Evolutionary conservation across 306 rosid genomes (phyloP), one percentile per base, ranked within the genome.

Genomic region (Corylus heterophylla): DNA sequence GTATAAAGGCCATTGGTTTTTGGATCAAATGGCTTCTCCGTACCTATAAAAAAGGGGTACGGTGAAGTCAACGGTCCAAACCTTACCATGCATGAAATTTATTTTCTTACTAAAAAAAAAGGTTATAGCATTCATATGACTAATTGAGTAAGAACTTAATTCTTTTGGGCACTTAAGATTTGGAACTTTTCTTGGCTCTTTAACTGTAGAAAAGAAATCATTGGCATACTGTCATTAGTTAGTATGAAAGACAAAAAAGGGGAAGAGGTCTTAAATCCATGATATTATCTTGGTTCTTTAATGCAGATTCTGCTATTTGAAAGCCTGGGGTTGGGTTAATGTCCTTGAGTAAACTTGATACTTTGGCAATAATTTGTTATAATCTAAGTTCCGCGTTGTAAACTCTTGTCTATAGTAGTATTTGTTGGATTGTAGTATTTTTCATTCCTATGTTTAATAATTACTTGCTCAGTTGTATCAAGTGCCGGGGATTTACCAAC

Each of bases 401-500:
- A 56, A 56, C 14, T 58, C 59, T 13, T 39, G 52, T 9, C 59
- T 54, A 54, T 54, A 5, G n/a, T 16, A 54, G 9, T 11, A 29
- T 62, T 16, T 7, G 71, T 4, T 66, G 49, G 37, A n/a, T 16
- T 66, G 18, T 63, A 25, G 17, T 68, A 2, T n/a, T 9, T n/a
- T 18, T 18, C 7, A n/a, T 18, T 42, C 51, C 44, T 12, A 59
- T 68, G 51, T 42, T 42, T 5, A 68, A 17, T 42, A 18, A 68
- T 68, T 68, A 7, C 25, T 42, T 2, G 14, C 9, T 42, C 71
- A 67, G 16, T 17, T 37, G 8, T 67, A 37, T 67, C 16, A 37
- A 18, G 50, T 74, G 52, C 54, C 71, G 69, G 55, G 59, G 68
- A 74, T 67, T 74, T 61, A 1, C 22, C 55, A 44, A 45, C 61